phyloP scores from a whole-genome alignment of 2,329 filamentous ascomycete genomes.

The Furcasterigmium sp. region DNA sequence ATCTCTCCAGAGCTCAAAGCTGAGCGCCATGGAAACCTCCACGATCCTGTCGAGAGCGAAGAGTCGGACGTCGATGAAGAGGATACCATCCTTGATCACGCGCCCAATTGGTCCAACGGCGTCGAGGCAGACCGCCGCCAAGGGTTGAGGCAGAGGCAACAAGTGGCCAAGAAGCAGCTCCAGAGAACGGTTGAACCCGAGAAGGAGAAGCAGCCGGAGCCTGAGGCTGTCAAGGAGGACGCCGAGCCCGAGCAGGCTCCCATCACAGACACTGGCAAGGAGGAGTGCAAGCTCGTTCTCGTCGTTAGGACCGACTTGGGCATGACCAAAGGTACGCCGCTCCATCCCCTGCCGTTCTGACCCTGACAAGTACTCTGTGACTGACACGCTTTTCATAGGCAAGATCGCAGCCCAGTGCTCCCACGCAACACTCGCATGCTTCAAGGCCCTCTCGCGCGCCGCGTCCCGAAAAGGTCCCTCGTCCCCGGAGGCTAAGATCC shows the following conservation, averaged over 20 bases:
- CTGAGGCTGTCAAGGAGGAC: constrained; percentile 36
- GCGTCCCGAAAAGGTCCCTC: constrained; percentile 42
- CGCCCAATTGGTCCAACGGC: constrained; percentile 62
- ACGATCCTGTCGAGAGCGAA: constrained; percentile 62
- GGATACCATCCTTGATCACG: constrained; percentile 56
- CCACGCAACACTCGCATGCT: constrained; percentile 96
- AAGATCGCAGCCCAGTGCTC: constrained; percentile 96
- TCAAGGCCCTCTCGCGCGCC: constrained; percentile 68
- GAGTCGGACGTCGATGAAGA: constrained; percentile 63
- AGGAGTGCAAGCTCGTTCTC: constrained; percentile 92
- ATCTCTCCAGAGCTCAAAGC: constrained; percentile 50
- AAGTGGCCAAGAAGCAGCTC: constrained; percentile 29
- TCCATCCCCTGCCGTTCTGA: neutral
- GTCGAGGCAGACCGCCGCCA: constrained; percentile 54
- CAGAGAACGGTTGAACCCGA: constrained; percentile 60
- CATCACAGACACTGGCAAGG: constrained; percentile 30
- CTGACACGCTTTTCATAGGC: constrained; percentile 45
- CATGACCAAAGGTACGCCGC: constrained; percentile 80
- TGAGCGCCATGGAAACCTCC: constrained; percentile 49
- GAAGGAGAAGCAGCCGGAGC: constrained; percentile 16
- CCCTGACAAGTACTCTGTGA: neutral
- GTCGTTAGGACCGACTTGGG: constrained; percentile 91
- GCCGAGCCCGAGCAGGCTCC: constrained; percentile 19
- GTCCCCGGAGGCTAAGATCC: constrained; percentile 53
- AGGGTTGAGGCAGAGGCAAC: constrained; percentile 37